These are phyloP conservation scores for Diaporthe eres DNA, from an alignment of 2,329 filamentous ascomycete species.

Conservation along the genomic window DNA sequence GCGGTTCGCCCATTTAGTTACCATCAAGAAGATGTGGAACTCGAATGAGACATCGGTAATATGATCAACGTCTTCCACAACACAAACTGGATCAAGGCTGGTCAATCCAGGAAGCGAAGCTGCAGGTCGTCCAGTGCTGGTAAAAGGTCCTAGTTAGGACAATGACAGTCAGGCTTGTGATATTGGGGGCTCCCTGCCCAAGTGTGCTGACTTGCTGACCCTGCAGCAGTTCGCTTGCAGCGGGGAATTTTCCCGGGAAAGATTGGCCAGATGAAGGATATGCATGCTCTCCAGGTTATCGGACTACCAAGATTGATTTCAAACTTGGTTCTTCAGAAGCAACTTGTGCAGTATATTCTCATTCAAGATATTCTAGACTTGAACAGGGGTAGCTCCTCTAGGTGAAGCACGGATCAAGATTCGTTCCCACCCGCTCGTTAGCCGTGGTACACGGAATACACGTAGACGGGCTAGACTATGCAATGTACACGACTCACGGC, in stretches of 20 bases:
- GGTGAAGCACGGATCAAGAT: conserved; percentile 25
- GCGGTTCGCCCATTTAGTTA: background rate
- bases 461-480: background rate
- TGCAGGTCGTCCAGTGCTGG: background rate
- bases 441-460: background rate
- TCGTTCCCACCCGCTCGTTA: background rate
- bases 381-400: conserved; percentile 34
- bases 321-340: background rate
- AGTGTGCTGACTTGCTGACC: conserved; percentile 23
- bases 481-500: conserved; percentile 21
- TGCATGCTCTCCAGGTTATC: background rate
- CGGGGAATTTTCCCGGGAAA: background rate
- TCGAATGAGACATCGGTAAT: background rate
- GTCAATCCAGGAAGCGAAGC: background rate
- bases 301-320: background rate
- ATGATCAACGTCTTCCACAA: background rate
- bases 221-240: background rate
- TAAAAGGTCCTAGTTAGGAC: background rate
- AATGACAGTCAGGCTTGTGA: background rate
- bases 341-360: background rate
- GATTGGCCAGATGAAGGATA: too few species aligned
- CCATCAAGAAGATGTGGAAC: background rate
- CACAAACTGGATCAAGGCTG: background rate
- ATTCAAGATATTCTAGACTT: background rate
- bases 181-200: background rate